phyloP scores from a whole-genome alignment of 208 protist genomes.

The Porcisia hertigi region DNA sequence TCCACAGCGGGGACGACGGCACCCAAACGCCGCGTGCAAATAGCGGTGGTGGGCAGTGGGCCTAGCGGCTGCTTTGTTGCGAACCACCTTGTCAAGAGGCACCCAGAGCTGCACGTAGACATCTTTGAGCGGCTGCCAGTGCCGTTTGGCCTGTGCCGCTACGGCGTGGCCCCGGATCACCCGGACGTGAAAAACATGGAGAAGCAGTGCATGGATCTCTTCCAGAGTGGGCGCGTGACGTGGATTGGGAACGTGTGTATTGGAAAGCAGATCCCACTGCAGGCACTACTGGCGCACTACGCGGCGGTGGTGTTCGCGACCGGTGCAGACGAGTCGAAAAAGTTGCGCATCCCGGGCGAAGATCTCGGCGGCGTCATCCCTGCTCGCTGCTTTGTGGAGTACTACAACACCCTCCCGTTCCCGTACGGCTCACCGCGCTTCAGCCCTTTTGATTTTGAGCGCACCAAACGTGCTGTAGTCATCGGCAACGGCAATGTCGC shows the following conservation, averaged over 20 bases:
- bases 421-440: slow-evolving; percentile 76
- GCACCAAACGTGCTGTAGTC: slow-evolving; percentile 52
- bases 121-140: slow-evolving; percentile 95
- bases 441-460: slow-evolving; percentile 69
- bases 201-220: slow-evolving; percentile 87
- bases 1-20: neutral
- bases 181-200: slow-evolving; percentile 96
- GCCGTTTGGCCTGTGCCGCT: slow-evolving; percentile 96
- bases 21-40: slow-evolving; percentile 59
- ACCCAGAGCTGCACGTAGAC: slow-evolving; percentile 81
- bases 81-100: slow-evolving; percentile 82
- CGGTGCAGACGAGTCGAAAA: slow-evolving; percentile 76
- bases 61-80: slow-evolving; percentile 96
- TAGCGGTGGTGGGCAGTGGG: slow-evolving; percentile 94
- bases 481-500: slow-evolving; percentile 97
- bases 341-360: slow-evolving; percentile 83
- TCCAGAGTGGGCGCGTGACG: slow-evolving; percentile 68
- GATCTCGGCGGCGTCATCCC: slow-evolving; percentile 77
- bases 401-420: slow-evolving; percentile 96
- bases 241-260: slow-evolving; percentile 95
- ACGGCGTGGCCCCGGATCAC: slow-evolving; percentile 97
- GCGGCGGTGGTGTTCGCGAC: slow-evolving; percentile 94
- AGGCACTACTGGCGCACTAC: slow-evolving; percentile 81
- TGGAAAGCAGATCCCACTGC: slow-evolving; percentile 76
- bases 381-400: slow-evolving; percentile 93